These are phyloP conservation scores for Asparagopsis taxiformis DNA, from an alignment of 31 red algal genomes.

Conservation along the genomic window DNA sequence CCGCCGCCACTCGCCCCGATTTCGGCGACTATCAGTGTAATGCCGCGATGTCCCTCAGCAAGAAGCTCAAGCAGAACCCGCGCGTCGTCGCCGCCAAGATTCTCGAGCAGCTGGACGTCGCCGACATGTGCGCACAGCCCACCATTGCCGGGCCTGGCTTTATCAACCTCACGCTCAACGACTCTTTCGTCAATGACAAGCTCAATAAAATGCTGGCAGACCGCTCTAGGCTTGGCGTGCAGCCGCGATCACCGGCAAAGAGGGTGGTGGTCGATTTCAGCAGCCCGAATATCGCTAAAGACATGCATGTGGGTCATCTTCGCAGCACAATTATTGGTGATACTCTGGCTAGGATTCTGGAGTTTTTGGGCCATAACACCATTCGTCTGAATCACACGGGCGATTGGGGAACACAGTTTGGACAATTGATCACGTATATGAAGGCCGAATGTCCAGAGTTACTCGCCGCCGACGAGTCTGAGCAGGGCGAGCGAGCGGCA, in stretches of 20 bases:
- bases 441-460: slow-evolving; percentile 77
- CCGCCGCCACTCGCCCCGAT: slow-evolving; percentile 75
- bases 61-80: background rate
- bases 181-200: background rate
- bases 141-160: background rate
- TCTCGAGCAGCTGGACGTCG: background rate
- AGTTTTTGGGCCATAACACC: background rate
- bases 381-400: background rate
- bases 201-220: background rate
- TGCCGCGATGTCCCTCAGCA: background rate
- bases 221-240: background rate
- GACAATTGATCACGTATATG: slow-evolving; percentile 43
- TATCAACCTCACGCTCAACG: background rate
- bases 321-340: background rate
- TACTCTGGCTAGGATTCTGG: background rate
- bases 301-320: background rate
- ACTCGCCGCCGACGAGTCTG: slow-evolving; percentile 23
- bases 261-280: background rate
- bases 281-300: background rate
- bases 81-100: background rate
- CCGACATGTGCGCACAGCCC: slow-evolving; percentile 4
- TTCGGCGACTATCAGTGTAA: background rate
- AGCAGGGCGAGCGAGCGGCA: slow-evolving; percentile 18
- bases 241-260: background rate
- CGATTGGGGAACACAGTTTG: background rate